Conservation (phyloP, 371 early-diverging fungal genomes). For the Rhizopus sp. region DNA sequence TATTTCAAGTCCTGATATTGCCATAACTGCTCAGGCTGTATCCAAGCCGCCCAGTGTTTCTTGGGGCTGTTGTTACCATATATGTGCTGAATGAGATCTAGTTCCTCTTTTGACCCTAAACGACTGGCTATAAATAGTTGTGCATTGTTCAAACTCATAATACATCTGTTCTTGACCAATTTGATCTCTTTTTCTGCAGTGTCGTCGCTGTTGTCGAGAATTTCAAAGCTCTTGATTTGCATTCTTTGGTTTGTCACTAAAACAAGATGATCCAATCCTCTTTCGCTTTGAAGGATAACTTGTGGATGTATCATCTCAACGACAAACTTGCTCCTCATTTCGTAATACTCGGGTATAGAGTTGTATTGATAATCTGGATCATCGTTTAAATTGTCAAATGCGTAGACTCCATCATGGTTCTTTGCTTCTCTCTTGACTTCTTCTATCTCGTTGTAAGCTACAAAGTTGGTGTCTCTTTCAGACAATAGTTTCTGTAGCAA, state of each 20-base stretch:
- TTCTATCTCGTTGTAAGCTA: constrained; percentile 53
- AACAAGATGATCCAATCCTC: constrained; percentile 27
- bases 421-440: constrained; percentile 16
- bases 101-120: constrained; percentile 44
- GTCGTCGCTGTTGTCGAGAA: constrained; percentile 42
- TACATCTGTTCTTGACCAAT: constrained; percentile 60
- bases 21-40: constrained; percentile 78
- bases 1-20: constrained; percentile 26
- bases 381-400: constrained; percentile 6
- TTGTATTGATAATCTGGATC: constrained; percentile 37
- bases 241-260: constrained; percentile 61
- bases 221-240: constrained; percentile 50
- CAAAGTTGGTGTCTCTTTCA: constrained; percentile 45
- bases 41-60: constrained; percentile 81
- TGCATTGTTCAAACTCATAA: constrained; percentile 31
- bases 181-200: constrained; percentile 41
- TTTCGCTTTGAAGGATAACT: constrained; percentile 52
- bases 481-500: constrained; percentile 54
- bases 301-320: constrained; percentile 67
- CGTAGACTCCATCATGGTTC: constrained; percentile 5
- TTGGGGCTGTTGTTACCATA: constrained; percentile 42
- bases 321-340: constrained; percentile 51
- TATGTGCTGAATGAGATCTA: constrained; percentile 34
- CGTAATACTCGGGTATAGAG: constrained; percentile 45
- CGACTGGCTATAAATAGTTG: constrained; percentile 68